These are phyloP conservation scores for Xylariaceae sp. DNA, from an alignment of 2,329 filamentous ascomycete species.

Conservation along the genomic window DNA sequence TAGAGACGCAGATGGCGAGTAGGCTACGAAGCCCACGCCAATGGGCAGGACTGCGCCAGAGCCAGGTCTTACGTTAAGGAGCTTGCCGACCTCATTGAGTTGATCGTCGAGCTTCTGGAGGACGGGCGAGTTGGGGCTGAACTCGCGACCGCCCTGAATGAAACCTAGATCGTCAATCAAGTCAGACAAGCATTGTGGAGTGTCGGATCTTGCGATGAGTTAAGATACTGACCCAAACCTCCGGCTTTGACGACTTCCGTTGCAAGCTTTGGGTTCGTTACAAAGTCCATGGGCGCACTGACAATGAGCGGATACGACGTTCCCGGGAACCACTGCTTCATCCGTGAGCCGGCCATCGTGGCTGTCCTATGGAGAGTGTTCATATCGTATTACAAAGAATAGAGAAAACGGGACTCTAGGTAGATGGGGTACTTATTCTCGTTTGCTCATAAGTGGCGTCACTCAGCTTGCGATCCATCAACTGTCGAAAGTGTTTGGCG, in stretches of 20 bases:
- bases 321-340: conserved; percentile 32
- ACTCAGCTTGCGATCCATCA: no score
- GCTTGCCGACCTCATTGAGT: conserved; percentile 22
- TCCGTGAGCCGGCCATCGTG: conserved; percentile 14
- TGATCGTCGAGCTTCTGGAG: conserved; percentile 27
- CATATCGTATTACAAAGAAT: no score
- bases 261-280: conserved; percentile 33
- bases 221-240: conserved; percentile 36
- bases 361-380: background rate
- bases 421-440: no score
- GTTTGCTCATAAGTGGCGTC: no score
- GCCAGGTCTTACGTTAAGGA: conserved; percentile 16
- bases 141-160: conserved; percentile 29
- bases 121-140: conserved; percentile 25
- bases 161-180: conserved; percentile 22
- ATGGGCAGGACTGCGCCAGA: conserved; percentile 38
- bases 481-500: no score
- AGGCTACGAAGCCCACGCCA: conserved; percentile 60
- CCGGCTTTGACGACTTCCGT: conserved; percentile 36
- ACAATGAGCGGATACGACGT: conserved; percentile 33
- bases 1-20: conserved; percentile 34
- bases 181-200: no score
- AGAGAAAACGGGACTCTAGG: no score
- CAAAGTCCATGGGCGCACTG: conserved; percentile 37
- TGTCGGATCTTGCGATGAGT: no score